These are phyloP conservation scores for Ananas comosus DNA, from an alignment of 176 grass and related monocot species.

Conservation along the genomic window DNA sequence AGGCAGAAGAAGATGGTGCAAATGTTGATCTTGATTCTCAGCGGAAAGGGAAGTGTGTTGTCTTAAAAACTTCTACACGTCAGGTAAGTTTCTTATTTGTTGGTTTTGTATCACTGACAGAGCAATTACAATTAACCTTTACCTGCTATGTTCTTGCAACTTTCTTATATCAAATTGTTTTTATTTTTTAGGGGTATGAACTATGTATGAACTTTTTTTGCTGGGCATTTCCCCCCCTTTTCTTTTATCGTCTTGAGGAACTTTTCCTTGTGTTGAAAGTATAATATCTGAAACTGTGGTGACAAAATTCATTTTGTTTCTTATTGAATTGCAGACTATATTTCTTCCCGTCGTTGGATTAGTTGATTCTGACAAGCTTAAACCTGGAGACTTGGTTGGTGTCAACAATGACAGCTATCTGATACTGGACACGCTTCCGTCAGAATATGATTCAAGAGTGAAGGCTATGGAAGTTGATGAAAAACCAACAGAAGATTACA, in stretches of 20 bases:
- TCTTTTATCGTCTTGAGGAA: neutral
- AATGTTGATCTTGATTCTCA: constrained; percentile 20
- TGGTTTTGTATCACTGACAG: neutral
- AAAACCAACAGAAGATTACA: constrained; percentile 93
- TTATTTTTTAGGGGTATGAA: neutral
- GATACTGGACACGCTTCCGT: constrained; percentile 77
- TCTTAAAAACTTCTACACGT: constrained; percentile 23
- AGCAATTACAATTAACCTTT: no score
- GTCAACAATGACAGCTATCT: constrained; percentile 94
- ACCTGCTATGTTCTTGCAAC: no score
- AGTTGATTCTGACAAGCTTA: constrained; percentile 85
- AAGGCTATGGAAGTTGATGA: constrained; percentile 98
- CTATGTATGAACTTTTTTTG: neutral
- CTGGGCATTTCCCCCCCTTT: neutral
- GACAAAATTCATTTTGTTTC: constrained; percentile 1
- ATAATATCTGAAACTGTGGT: neutral
- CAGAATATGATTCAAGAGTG: constrained; percentile 79
- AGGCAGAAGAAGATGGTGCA: constrained; percentile 22
- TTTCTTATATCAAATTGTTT: no score
- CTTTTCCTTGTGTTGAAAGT: neutral
- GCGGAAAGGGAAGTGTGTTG: constrained; percentile 41
- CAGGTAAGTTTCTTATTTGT: constrained; percentile 12
- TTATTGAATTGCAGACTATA: constrained; percentile 52
- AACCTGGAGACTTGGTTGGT: constrained; percentile 82
- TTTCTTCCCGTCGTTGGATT: constrained; percentile 81